These are phyloP conservation scores for Backusella morwellensis DNA, from an alignment of 192 early-diverging fungal species.

Conservation along the genomic window DNA sequence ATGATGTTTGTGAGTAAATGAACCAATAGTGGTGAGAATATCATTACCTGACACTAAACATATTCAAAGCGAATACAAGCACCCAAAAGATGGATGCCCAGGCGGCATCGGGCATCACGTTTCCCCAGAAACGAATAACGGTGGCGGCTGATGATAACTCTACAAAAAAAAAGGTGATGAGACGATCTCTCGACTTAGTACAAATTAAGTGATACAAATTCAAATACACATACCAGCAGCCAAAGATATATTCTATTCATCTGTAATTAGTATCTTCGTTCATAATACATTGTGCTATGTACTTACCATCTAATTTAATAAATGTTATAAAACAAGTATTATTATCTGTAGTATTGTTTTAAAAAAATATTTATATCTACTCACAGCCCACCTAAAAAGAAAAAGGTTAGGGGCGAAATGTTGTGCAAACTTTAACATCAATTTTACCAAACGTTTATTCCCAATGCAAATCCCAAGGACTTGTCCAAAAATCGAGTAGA, in stretches of 20 bases:
- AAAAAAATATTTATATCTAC: not conserved
- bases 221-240: conserved; percentile 12
- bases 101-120: conserved; percentile 34
- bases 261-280: not conserved
- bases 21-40: no score
- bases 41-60: conserved; percentile 45
- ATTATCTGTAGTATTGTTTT: no score
- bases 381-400: conserved; percentile 15
- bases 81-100: conserved; percentile 52
- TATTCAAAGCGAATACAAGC: conserved; percentile 58
- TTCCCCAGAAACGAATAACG: conserved; percentile 70
- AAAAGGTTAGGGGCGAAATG: not conserved
- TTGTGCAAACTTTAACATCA: not conserved
- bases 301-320: conserved; percentile 22
- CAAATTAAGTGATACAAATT: not conserved
- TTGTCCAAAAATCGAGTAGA: conserved; percentile 77
- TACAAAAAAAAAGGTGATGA: not conserved
- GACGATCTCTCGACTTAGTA: not conserved
- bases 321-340: no score
- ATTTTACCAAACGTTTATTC: conserved; percentile 63
- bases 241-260: conserved; percentile 13
- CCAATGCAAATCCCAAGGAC: conserved; percentile 63
- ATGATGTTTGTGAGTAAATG: no score
- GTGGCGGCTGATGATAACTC: conserved; percentile 79
- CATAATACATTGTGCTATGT: not conserved